These are phyloP conservation scores for Aegilops umbellulata DNA, from an alignment of 176 grass and related monocot genomes.

Conservation along the genomic window DNA sequence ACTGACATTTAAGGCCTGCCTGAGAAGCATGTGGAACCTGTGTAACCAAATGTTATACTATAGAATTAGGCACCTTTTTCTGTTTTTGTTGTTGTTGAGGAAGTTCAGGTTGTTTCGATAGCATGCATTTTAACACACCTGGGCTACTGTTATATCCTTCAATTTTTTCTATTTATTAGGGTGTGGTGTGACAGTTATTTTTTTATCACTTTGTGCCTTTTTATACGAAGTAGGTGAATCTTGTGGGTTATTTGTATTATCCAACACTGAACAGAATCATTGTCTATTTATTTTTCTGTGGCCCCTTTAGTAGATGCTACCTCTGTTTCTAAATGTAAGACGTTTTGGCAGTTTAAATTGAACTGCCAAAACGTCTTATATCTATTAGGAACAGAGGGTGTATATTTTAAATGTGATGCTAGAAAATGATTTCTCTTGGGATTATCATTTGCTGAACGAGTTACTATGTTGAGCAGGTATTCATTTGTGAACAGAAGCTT, in stretches of 20 bases:
- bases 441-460: neutral
- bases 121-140: neutral
- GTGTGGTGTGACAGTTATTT: neutral
- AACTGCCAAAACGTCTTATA: no score
- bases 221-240: neutral
- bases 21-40: neutral
- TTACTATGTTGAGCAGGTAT: slow-evolving; percentile 34
- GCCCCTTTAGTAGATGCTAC: neutral
- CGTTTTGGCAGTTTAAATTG: no score
- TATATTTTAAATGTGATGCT: neutral
- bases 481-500: slow-evolving; percentile 97
- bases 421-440: neutral
- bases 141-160: neutral
- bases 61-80: neutral
- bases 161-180: neutral
- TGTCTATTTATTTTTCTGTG: neutral
- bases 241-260: neutral
- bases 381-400: no score
- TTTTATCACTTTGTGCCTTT: neutral
- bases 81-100: neutral
- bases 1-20: neutral
- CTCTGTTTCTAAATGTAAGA: neutral
- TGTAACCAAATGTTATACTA: neutral
- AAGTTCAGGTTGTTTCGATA: slow-evolving; percentile 6
- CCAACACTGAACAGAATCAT: neutral